A percentile compares a stretch with the other conserved stretches of the same genome.
phyloP scores from a whole-genome alignment of 2,329 filamentous ascomycete species.

The Penicillium sp. region DNA sequence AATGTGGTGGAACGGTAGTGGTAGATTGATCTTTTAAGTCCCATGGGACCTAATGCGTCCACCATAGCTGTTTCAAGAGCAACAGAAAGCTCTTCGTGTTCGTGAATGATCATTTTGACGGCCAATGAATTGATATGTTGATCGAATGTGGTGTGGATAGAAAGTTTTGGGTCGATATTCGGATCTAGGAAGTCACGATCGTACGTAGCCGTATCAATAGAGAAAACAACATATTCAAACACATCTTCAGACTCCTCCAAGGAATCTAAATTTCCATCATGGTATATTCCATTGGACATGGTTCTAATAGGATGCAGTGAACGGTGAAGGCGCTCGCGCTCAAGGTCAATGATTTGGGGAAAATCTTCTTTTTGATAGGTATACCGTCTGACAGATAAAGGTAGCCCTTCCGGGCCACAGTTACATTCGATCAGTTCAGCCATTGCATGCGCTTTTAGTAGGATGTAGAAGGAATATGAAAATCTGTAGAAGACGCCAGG shows the following conservation, averaged over 20 bases:
- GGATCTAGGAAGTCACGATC: constrained; percentile 11
- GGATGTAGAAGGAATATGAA: neutral
- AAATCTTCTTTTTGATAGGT: constrained; percentile 13
- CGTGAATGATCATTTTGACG: constrained; percentile 6
- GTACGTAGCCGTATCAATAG: constrained; percentile 4
- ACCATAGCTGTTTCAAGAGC: neutral
- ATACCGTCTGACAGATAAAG: constrained; percentile 8
- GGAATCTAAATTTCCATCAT: constrained; percentile 2
- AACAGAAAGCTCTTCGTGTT: constrained; percentile 1
- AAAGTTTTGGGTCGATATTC: constrained; percentile 3
- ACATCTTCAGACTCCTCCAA: constrained; percentile 6
- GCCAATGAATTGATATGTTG: constrained; percentile 1
- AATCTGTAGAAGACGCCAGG: neutral
- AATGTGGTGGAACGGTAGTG: neutral
- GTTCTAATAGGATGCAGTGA: constrained; percentile 4
- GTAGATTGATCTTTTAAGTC: neutral
- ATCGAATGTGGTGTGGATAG: constrained; percentile 6
- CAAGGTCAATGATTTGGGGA: constrained; percentile 12
- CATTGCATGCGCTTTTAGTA: neutral
- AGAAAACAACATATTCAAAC: constrained; percentile 4
- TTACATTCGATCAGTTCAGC: neutral
- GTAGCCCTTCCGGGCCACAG: constrained; percentile 7
- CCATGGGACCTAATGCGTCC: neutral
- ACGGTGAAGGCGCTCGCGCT: constrained; percentile 7
- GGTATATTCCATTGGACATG: constrained; percentile 1